Base-by-base conservation (phyloP, 2,329 filamentous ascomycete species). In the Microascus cirrosus region DNA sequence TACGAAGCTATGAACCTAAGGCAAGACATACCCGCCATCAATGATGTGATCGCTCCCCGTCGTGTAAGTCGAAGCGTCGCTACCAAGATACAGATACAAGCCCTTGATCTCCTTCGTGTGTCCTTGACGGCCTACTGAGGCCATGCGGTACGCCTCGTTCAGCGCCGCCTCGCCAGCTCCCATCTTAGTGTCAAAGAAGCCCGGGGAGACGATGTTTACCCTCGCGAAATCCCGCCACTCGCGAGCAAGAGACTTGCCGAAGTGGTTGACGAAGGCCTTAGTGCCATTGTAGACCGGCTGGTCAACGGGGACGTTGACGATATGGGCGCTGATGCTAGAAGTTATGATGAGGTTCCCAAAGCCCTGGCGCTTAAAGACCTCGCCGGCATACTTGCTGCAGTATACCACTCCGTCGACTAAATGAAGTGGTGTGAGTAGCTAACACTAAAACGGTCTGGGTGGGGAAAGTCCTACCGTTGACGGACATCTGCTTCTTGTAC, bases 11-110 rank as follows among this genome's bases (percentile, higher is more conserved):
- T 13, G 18, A 39, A 3, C 18, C 45, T 70, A 84, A 55, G 77
- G 76, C 56, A 77, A 69, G 65, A 74, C 77, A 70, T 90, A 90
- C 58, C 87, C 87, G 60, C 89, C 89, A 68, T 94, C 89, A 54
- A 92, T 81, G 61, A 89, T 73, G 60, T 93, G 76, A 69, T 91
- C 86, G 12, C 81, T 77, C 0, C 84, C 90, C 8, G 89, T 95
- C 20, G 86, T 90, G 72, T 90, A 95, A 57, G 84, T 88, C n/a
- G 86, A 82, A 3, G 89, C 89, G 70, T 95, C 89, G 15, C 85
- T 89, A n/a, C 88, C 87, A 59, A 95, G 76, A 71, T 91, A 94
- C 54, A 95, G 72, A 69, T 88, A 95, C 22, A 86, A 86, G 22
- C 89, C 90, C 75, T 93, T 92, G 64, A 95, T 77, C 75, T 95